Percentiles rank a stretch among this genome's conserved stretches.
phyloP scores from a whole-genome alignment of 2,329 filamentous ascomycete species.

The Trichophyton schoenleinii region DNA sequence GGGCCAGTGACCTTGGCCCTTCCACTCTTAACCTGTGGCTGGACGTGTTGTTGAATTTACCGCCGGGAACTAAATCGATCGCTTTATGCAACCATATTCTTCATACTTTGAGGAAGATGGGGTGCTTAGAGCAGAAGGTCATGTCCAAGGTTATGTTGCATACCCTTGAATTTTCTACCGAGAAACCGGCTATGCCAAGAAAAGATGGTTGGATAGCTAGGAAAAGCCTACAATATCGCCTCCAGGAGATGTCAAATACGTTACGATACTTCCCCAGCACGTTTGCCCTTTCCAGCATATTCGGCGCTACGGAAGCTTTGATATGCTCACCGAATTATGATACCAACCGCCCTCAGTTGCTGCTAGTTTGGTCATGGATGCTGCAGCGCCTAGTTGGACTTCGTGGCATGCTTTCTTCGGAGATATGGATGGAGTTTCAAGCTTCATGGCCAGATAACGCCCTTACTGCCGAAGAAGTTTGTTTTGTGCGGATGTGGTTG shows the following conservation, averaged over 20 bases:
- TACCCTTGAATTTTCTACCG: not conserved
- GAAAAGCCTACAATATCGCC: constrained; percentile 1
- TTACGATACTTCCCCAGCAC: constrained; percentile 18
- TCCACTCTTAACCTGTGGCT: constrained; percentile 24
- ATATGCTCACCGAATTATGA: constrained; percentile 15
- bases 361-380: constrained; percentile 23
- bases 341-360: constrained; percentile 11
- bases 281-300: constrained; percentile 18
- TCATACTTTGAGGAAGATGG: not conserved
- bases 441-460: not conserved
- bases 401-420: not conserved
- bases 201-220: not conserved
- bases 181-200: not conserved
- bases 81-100: constrained; percentile 22
- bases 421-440: not conserved
- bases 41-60: constrained; percentile 16
- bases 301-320: constrained; percentile 24
- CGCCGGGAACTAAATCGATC: constrained; percentile 11
- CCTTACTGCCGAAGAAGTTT: not conserved
- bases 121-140: not conserved
- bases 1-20: constrained; percentile 22
- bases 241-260: constrained; percentile 11
- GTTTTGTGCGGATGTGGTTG: constrained; percentile 9
- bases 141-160: not conserved
- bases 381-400: constrained; percentile 4